phyloP scores from a whole-genome alignment of 495 filamentous ascomycete species.

The Xylaria bambusicola region DNA sequence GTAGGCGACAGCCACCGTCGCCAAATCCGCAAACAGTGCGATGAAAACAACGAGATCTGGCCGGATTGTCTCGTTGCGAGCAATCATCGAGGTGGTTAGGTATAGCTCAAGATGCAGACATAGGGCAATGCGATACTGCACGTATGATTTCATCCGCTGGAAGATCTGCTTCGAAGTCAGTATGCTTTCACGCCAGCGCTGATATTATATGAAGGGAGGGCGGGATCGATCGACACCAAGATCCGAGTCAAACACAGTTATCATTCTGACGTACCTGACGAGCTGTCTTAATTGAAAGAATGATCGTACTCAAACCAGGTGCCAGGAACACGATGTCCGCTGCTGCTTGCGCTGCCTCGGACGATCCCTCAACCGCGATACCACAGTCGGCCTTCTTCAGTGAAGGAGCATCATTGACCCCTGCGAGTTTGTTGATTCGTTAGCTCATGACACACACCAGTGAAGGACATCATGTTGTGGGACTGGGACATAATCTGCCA shows the following conservation, averaged over 20 bases:
- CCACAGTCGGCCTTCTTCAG: constrained; percentile 93
- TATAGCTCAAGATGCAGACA: constrained; percentile 91
- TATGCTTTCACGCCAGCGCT: background rate
- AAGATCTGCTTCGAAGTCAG: constrained; percentile 58
- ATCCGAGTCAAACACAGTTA: background rate
- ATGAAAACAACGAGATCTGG: constrained; percentile 87
- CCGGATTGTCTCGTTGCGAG: constrained; percentile 78
- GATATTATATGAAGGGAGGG: too few relatives aligned
- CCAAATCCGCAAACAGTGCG: constrained; percentile 90
- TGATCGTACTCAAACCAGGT: constrained; percentile 87
- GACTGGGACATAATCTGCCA: background rate
- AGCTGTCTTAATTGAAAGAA: constrained; percentile 87
- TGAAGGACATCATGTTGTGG: background rate
- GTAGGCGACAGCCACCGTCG: constrained; percentile 88
- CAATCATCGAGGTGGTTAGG: constrained; percentile 84
- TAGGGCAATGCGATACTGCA: constrained; percentile 93
- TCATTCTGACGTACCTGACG: constrained; percentile 55
- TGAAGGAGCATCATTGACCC: constrained; percentile 95
- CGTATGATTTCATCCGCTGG: constrained; percentile 95
- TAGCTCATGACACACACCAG: too few relatives aligned
- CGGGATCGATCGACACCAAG: background rate
- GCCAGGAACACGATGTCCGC: constrained; percentile 92
- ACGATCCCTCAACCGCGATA: constrained; percentile 90
- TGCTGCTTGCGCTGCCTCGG: constrained; percentile 87
- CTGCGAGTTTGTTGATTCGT: constrained; percentile 9